These are phyloP conservation scores for Nevesoporus exiguus DNA, from an alignment of 768 basidiomycete species.

Conservation along the genomic window DNA sequence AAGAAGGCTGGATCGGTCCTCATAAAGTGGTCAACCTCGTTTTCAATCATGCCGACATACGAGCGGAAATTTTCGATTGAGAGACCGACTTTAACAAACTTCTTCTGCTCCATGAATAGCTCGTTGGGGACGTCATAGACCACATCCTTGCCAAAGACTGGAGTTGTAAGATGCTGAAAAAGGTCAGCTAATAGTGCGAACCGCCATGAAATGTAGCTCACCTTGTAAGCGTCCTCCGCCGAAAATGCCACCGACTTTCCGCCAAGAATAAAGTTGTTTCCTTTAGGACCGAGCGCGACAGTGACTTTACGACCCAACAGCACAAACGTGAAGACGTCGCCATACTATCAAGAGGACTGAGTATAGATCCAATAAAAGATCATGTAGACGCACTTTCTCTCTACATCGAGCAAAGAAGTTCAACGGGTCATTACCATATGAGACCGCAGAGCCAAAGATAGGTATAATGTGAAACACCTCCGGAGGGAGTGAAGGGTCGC, in stretches of 20 bases:
- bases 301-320: conserved; percentile 88
- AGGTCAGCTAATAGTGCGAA: neutral
- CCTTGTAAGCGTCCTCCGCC: conserved; percentile 97
- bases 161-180: conserved; percentile 80
- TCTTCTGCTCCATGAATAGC: conserved; percentile 98
- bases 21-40: conserved; percentile 73
- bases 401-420: conserved; percentile 78
- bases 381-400: conserved; percentile 56
- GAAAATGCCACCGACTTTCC: conserved; percentile 90
- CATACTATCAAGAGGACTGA: conserved; percentile 56
- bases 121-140: conserved; percentile 98
- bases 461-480: conserved; percentile 93
- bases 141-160: conserved; percentile 95
- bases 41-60: conserved; percentile 78
- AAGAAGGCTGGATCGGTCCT: conserved; percentile 60
- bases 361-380: neutral
- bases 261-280: conserved; percentile 92
- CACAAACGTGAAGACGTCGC: conserved; percentile 95
- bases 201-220: conserved; percentile 31
- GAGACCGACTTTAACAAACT: conserved; percentile 94
- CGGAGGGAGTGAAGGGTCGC: conserved; percentile 73
- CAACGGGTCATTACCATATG: conserved; percentile 91
- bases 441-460: conserved; percentile 81
- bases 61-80: conserved; percentile 86
- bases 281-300: conserved; percentile 85